phyloP scores from a whole-genome alignment of 352 stramenopile species.

The Poterioochromonas sp. region DNA sequence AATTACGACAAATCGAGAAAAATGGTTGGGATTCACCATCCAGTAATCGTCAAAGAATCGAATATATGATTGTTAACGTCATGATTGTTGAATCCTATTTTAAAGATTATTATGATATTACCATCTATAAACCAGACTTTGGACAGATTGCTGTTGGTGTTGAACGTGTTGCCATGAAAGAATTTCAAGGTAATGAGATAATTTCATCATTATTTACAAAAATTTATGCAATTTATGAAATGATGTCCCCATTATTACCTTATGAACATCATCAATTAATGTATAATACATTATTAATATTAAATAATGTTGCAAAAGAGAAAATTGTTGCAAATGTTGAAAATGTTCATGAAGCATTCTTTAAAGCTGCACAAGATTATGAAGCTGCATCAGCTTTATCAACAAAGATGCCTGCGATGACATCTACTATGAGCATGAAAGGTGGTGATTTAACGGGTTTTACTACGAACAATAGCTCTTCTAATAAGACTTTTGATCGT shows the following conservation, averaged over 20 bases:
- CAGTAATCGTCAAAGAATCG: conserved; percentile 4
- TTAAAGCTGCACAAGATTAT: background rate
- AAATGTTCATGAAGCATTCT: conserved; percentile 15
- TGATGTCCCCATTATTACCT: background rate
- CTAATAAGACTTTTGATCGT: background rate
- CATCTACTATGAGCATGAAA: background rate
- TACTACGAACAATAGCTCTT: too few relatives aligned
- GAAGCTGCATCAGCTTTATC: background rate
- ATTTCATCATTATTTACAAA: conserved; percentile 5
- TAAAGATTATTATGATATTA: conserved; percentile 14
- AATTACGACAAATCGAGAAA: conserved; percentile 32
- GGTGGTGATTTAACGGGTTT: too few relatives aligned
- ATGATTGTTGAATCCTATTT: conserved; percentile 20
- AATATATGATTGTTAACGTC: conserved; percentile 26
- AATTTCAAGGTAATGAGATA: conserved; percentile 9
- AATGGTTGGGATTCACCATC: conserved; percentile 7
- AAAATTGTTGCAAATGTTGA: conserved; percentile 8
- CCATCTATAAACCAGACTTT: conserved; percentile 27
- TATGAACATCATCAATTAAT: conserved; percentile 20
- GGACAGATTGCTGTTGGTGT: background rate
- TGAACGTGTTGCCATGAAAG: conserved; percentile 18
- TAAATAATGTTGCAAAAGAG: conserved; percentile 23
- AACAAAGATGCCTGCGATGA: background rate
- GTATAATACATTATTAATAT: background rate
- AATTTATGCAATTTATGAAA: conserved; percentile 22